Percentiles rank a stretch among this genome's conserved stretches.
phyloP scores from a whole-genome alignment of 2,329 filamentous ascomycete genomes.

The Diplocarpon mali region DNA sequence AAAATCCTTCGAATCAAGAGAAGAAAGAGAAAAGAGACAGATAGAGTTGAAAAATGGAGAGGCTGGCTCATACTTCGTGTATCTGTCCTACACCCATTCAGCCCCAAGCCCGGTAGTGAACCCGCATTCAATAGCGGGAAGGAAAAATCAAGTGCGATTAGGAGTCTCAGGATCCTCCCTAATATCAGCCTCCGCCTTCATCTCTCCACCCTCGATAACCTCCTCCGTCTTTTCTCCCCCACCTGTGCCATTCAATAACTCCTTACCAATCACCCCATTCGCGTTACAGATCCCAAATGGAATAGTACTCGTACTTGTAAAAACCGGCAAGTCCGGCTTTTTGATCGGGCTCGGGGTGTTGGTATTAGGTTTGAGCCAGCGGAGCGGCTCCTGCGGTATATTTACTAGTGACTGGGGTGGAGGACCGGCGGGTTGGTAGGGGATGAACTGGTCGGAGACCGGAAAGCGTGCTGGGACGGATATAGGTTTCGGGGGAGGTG shows the following conservation, averaged over 20 bases:
- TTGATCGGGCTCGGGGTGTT: slow-evolving; percentile 15
- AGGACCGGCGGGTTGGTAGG: slow-evolving; percentile 45
- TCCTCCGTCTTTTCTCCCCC: background rate
- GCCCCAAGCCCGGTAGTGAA: no score
- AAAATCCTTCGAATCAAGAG: no score
- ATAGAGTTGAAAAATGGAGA: no score
- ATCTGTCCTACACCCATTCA: no score
- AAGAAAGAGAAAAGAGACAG: no score
- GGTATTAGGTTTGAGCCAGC: slow-evolving; percentile 41
- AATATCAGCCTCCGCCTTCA: no score
- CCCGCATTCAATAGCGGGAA: no score
- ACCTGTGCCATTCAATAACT: background rate
- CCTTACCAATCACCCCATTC: background rate
- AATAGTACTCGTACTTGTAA: slow-evolving; percentile 24
- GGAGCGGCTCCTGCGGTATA: slow-evolving; percentile 31
- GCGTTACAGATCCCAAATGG: slow-evolving; percentile 19
- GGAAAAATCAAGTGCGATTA: no score
- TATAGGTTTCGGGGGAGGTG: background rate
- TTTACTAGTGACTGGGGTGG: slow-evolving; percentile 25
- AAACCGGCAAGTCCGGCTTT: slow-evolving; percentile 22
- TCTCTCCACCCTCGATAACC: no score
- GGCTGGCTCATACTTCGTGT: no score
- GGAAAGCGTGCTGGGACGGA: background rate
- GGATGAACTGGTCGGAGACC: slow-evolving; percentile 36
- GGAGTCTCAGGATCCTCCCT: no score